Conservation (phyloP, 495 filamentous ascomycete species). For the Talaromyces wortmannii region DNA sequence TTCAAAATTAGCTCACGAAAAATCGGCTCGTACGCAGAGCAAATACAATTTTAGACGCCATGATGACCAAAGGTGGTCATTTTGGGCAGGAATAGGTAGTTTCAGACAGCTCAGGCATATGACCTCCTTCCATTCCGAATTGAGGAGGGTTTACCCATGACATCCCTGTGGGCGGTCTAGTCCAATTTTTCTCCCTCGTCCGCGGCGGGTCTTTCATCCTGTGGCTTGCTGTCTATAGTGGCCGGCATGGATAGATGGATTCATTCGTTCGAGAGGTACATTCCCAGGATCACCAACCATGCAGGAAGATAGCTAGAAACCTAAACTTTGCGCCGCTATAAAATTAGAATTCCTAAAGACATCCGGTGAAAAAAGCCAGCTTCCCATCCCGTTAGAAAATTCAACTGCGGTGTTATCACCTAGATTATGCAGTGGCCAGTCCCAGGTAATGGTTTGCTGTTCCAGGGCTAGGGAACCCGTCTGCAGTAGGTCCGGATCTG, state of each 20-base stretch:
- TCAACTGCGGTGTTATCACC: neutral
- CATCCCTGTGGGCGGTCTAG: neutral
- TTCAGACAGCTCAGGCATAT: neutral
- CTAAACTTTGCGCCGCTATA: neutral
- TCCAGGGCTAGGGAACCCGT: neutral
- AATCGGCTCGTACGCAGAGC: neutral
- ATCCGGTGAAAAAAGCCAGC: neutral
- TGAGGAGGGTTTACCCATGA: neutral
- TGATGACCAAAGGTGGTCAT: neutral
- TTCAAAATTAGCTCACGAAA: neutral
- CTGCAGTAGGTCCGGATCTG: neutral
- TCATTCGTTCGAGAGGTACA: neutral
- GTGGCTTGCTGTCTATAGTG: neutral
- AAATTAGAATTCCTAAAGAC: neutral
- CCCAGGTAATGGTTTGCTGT: neutral
- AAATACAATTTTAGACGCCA: neutral
- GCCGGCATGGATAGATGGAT: neutral
- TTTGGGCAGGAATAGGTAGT: neutral
- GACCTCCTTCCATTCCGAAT: neutral
- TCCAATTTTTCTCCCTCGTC: neutral
- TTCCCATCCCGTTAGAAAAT: neutral
- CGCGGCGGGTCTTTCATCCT: neutral
- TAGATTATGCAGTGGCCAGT: neutral
- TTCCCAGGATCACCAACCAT: neutral
- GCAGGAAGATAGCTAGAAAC: neutral